Evolutionary conservation across 169 alveolate species (phyloP), one percentile per base, ranked within the genome.

Genomic region (Plasmodium falciparum): DNA sequence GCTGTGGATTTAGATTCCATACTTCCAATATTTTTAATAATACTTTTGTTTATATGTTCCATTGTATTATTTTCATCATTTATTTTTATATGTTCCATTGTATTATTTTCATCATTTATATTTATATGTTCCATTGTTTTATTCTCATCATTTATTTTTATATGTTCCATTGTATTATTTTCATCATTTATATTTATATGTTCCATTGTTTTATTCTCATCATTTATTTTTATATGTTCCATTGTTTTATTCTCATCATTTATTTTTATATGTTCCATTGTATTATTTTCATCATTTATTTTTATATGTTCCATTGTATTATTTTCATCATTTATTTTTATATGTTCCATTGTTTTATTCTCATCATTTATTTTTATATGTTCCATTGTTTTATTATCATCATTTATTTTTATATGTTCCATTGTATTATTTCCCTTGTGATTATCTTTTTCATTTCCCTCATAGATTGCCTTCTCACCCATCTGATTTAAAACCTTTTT

Each of bases 1-100:
- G 80, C 76, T 4, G 89, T 78, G 12, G 89, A 78, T 13, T 78
- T 78, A 11, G 89, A 78, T 0, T 78, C 76, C 15, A 78, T 78
- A 20, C 89, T 78, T 39, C 26, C 17, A 22, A 78, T 50, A n/a
- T 65, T 78, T 66, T 78, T 66, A 50, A 65, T 56, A 13, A 13
- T 12, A 56, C 1, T 6, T 13, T 56, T 56, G 29, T 56, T 22
- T 17, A 22, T 17, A 1, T 15, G 2, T 15, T 56, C 22, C 22
- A 13, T 15, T 56, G 24, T 26, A 62, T 62, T 61, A 15, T 54
- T 54, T 13, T 13, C 26, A 17, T 61, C 24, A 6, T 61, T 24
- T 2, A 17, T 24, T n/a, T 61, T 61, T 26, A 26, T 26, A 26
- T 26, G 1, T 2, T 26, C 39, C 39, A 26, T 2, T 26, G 2